Evolutionary conservation across 1,139 yeast species (phyloP), one percentile per base, ranked within the genome.

Genomic region (Yamadazyma atlantica): DNA sequence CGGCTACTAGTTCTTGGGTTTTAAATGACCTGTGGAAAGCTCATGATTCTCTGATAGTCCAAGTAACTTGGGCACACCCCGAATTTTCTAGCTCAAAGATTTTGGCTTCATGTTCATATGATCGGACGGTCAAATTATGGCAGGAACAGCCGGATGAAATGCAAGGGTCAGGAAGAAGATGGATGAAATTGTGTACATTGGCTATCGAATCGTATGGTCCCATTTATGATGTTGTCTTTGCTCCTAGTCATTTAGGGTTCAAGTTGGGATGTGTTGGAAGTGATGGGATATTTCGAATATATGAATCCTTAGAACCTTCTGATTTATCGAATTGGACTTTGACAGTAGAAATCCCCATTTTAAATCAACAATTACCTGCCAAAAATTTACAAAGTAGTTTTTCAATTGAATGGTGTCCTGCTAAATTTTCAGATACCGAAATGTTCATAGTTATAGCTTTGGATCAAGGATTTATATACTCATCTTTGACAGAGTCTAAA

Each of bases 1-100:
- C 78, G 11, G 46, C 66, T 19, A 62, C 77, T 5, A 65, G 69
- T 22, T 75, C 80, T 22, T 90, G 97, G 97, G 78, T 77, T 12
- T 62, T 85, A 39, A 81, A 82, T 49, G 96, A 89, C 60, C 82
- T 85, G 46, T 90, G 96, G 95, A 85, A 85, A 50, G 97, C 97
- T 1, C 98, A 92, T 57, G 96, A 92, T 51, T 83, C 95, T 6
- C 80, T 90, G 46, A 77, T 92, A 22, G 85, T 87, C 32, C 80
- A 84, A 49, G 70, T 92, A 4, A 80, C 82, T 37, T 92, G 97
- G 95, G 97, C 97, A 0, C 85, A 87, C 39, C 98, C 98, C 1
- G 95, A 89, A 58, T 89, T 81, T 58, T 94, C 96, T 4, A 86
- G 87, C 53, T 60, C 69, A 35, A 69, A 68, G 48, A 69, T 92